phyloP scores from a whole-genome alignment of 1,284 basidiomycete genomes.

The Cryptococcus sp. region DNA sequence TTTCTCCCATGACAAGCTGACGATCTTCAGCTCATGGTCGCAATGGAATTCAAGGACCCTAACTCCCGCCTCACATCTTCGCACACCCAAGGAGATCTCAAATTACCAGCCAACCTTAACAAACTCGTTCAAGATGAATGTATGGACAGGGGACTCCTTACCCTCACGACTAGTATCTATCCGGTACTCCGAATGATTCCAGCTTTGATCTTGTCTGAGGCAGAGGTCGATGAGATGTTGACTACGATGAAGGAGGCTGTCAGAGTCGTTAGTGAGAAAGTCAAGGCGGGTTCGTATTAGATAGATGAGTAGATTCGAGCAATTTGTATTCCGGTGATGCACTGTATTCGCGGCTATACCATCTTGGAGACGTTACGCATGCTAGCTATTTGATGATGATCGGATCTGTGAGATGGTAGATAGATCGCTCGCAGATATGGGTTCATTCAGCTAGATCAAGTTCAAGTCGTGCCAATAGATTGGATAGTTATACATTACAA shows the following conservation, averaged over 20 bases:
- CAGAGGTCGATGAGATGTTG: conserved; percentile 57
- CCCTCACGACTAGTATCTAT: conserved; percentile 45
- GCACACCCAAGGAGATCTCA: conserved; percentile 38
- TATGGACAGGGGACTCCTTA: conserved; percentile 71
- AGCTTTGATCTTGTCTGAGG: conserved; percentile 58
- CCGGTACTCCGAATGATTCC: conserved; percentile 58
- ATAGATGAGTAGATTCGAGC: not conserved
- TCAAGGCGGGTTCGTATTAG: not conserved
- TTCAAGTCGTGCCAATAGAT: too few species aligned
- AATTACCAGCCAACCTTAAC: conserved; percentile 60
- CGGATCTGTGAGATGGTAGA: too few species aligned
- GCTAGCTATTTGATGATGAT: too few species aligned
- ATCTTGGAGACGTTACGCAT: too few species aligned
- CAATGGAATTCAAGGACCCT: conserved; percentile 59
- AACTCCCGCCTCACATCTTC: conserved; percentile 26
- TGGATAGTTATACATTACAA: too few species aligned
- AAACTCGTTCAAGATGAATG: conserved; percentile 67
- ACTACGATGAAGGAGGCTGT: conserved; percentile 53
- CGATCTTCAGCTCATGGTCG: conserved; percentile 61
- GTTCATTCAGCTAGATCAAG: too few species aligned
- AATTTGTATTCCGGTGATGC: not conserved
- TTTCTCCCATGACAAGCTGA: not conserved
- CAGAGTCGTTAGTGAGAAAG: conserved; percentile 8
- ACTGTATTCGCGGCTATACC: too few species aligned
- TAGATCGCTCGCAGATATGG: too few species aligned